phyloP scores from a whole-genome alignment of 208 protist genomes.

The Giardia duodenalis region DNA sequence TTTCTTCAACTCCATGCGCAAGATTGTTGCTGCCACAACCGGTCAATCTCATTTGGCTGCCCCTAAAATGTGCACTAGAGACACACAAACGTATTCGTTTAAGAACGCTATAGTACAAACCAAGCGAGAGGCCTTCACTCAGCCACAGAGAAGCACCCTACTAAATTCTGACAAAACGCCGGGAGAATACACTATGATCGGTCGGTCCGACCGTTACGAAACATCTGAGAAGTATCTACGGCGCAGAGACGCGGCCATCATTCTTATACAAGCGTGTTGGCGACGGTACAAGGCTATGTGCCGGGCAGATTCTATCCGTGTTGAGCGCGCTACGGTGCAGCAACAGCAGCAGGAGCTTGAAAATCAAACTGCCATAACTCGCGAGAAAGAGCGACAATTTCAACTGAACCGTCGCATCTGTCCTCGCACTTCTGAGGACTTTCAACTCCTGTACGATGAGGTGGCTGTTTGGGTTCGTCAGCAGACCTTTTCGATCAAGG shows the following conservation, averaged over 20 bases:
- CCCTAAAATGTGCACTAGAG: not conserved
- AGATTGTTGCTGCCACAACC: not conserved
- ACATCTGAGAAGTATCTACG: not conserved
- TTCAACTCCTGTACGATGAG: not conserved
- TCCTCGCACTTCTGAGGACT: not conserved
- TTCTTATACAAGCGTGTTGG: not conserved
- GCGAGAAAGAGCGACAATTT: not conserved
- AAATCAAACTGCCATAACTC: not conserved
- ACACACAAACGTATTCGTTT: not conserved
- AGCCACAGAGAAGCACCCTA: not conserved
- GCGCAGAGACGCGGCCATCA: not conserved
- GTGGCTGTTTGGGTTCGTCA: slow-evolving; percentile 12
- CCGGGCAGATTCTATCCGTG: not conserved
- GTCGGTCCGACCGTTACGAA: not conserved
- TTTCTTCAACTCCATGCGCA: slow-evolving; percentile 6
- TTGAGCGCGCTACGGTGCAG: not conserved
- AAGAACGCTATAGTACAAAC: not conserved
- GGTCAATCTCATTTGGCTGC: not conserved
- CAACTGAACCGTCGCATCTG: slow-evolving; percentile 12
- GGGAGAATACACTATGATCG: slow-evolving; percentile 10
- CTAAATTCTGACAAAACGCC: slow-evolving; percentile 3
- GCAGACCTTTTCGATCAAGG: slow-evolving; percentile 14
- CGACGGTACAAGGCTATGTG: not conserved
- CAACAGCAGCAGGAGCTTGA: not conserved
- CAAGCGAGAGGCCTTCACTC: not conserved